Base-by-base conservation (phyloP, 345 rosid genomes). In the Sonneratia alba region DNA sequence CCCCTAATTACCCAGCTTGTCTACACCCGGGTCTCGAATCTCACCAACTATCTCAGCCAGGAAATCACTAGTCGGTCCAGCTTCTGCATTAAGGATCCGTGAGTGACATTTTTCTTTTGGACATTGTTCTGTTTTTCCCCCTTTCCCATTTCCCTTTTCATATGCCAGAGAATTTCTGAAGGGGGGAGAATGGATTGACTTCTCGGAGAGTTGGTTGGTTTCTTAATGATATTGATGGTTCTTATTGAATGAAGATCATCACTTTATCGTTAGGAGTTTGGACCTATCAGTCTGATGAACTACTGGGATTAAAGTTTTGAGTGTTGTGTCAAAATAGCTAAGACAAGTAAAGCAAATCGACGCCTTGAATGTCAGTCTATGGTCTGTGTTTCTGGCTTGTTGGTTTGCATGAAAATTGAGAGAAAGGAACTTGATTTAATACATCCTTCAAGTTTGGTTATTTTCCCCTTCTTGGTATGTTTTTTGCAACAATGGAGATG, bases 61-160 rank as follows among this genome's bases (percentile, higher is more conserved):
- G 87, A 84, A 70, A 80, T 94, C 68, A 78, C 79, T 43, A 75
- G 72, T 7, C 71, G 79, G 43, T 85, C 88, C 73, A 83, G 83
- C 47, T 90, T 89, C 85, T 94, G 97, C 79, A 75, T 94, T 67
- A 87, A 69, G 78, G 85, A 91, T 82, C 85, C 82, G 97, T 94
- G 53, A 85, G 91, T 75, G 32, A 70, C 48, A 61, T 71, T 65
- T 2, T 4, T 42, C 36, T 8, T 22, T 63, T 36, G 42, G n/a
- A 10, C 0, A 2, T 65, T 37, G 21, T 18, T 21, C 18, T 7
- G 49, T 18, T 67, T 18, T 27, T 34, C 18, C 24, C 6, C 22
- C n/a, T 15, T 45, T 40, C 38, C 45, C 6, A 9, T 14, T 67
- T 22, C 45, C 7, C 38, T 42, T 38, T 45, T 67, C 21, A 40